phyloP scores from a whole-genome alignment of 495 filamentous ascomycete genomes.

The Penicillium psychrofluorescens region DNA sequence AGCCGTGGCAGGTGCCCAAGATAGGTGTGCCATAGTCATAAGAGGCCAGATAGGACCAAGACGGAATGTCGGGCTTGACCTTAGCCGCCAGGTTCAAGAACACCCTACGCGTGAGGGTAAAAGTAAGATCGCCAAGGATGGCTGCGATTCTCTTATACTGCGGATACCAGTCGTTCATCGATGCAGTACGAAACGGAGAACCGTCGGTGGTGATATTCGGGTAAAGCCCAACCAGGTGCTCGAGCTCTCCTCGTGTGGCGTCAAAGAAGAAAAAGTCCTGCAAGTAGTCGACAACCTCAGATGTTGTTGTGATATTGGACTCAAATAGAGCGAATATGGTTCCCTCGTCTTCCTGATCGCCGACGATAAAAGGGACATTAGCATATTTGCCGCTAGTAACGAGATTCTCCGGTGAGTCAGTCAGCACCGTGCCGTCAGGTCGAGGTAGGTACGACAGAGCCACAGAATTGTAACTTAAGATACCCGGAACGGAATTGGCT shows the following conservation, averaged over 20 bases:
- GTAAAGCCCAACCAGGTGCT: slow-evolving; percentile 50
- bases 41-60: slow-evolving; percentile 65
- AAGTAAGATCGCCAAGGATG: slow-evolving; percentile 64
- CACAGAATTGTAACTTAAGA: slow-evolving; percentile 56
- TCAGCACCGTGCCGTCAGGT: slow-evolving; percentile 52
- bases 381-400: slow-evolving; percentile 46
- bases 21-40: slow-evolving; percentile 64
- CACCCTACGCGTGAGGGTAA: slow-evolving; percentile 54
- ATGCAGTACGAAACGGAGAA: slow-evolving; percentile 58
- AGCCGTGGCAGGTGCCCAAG: slow-evolving; percentile 66
- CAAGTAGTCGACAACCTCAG: slow-evolving; percentile 53
- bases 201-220: slow-evolving; percentile 41
- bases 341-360: slow-evolving; percentile 56
- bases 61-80: slow-evolving; percentile 46
- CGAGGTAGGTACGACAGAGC: slow-evolving; percentile 59
- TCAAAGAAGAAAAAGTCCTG: slow-evolving; percentile 45
- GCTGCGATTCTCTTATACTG: slow-evolving; percentile 71
- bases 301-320: slow-evolving; percentile 52
- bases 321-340: slow-evolving; percentile 58
- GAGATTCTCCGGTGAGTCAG: slow-evolving; percentile 48
- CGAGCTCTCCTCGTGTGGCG: slow-evolving; percentile 36
- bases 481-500: slow-evolving; percentile 57
- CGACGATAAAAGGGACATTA: slow-evolving; percentile 49
- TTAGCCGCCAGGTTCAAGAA: slow-evolving; percentile 39
- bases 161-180: slow-evolving; percentile 59